Conservation (phyloP, 2,329 filamentous ascomycete genomes). For the Xylaria sp. region DNA sequence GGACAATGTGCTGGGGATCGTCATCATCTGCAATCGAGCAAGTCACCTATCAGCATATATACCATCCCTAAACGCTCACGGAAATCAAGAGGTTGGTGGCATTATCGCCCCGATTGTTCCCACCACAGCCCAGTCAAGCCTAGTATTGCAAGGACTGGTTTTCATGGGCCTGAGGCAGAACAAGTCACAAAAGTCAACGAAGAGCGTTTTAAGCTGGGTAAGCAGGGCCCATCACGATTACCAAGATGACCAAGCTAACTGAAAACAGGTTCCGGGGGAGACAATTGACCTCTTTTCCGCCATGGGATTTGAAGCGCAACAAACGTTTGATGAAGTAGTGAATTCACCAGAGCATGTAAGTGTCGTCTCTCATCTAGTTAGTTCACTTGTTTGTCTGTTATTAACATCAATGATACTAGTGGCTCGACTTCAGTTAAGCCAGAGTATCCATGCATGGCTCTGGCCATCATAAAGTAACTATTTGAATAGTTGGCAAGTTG, state of each 20-base stretch:
- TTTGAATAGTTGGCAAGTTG: not conserved
- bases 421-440: conserved; percentile 44
- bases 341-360: conserved; percentile 51
- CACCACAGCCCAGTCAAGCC: conserved; percentile 72
- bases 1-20: conserved; percentile 78
- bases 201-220: conserved; percentile 84
- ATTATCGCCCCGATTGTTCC: conserved; percentile 84
- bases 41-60: conserved; percentile 76
- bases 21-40: conserved; percentile 80
- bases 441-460: not conserved
- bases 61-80: conserved; percentile 71
- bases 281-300: conserved; percentile 47
- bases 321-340: conserved; percentile 50
- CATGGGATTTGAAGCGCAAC: conserved; percentile 51
- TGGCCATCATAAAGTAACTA: not conserved
- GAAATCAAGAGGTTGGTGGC: conserved; percentile 72
- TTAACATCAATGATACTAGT: conserved; percentile 41
- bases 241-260: conserved; percentile 42
- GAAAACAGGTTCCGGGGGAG: conserved; percentile 49
- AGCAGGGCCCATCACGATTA: conserved; percentile 51
- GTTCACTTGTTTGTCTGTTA: not conserved
- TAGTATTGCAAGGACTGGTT: conserved; percentile 80
- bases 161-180: conserved; percentile 85
- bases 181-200: conserved; percentile 78
- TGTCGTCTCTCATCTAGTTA: conserved; percentile 12